These are phyloP conservation scores for Aspergillus fumigatiaffinis DNA, from an alignment of 2,329 filamentous ascomycete genomes.

Conservation along the genomic window DNA sequence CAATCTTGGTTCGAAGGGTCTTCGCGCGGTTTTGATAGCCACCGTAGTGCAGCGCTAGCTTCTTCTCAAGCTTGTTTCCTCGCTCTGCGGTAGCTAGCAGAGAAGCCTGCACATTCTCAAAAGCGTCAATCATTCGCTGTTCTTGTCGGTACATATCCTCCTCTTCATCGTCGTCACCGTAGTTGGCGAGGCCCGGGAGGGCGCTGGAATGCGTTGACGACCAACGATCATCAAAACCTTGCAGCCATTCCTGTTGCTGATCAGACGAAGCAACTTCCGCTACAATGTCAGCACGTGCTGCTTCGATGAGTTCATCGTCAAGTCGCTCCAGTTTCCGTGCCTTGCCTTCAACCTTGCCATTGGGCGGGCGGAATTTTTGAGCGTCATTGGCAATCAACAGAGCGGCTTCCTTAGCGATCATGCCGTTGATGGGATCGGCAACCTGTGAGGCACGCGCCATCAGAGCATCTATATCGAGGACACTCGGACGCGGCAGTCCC, in stretches of 20 bases:
- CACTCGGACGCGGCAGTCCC: constrained; percentile 70
- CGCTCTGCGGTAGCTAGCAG: constrained; percentile 72
- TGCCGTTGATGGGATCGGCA: constrained; percentile 60
- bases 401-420: constrained; percentile 74
- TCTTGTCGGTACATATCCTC: constrained; percentile 58
- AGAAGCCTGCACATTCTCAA: constrained; percentile 69
- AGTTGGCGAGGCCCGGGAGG: constrained; percentile 76
- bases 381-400: constrained; percentile 80
- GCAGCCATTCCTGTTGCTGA: constrained; percentile 47
- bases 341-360: constrained; percentile 60
- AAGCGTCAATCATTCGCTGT: constrained; percentile 62
- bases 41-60: constrained; percentile 78
- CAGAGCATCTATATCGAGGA: constrained; percentile 67
- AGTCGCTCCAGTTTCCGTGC: constrained; percentile 60
- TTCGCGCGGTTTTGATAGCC: constrained; percentile 87
- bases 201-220: constrained; percentile 45
- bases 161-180: constrained; percentile 72
- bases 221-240: constrained; percentile 51
- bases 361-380: constrained; percentile 66
- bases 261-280: constrained; percentile 58
- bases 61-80: constrained; percentile 88
- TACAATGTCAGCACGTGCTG: constrained; percentile 72
- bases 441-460: constrained; percentile 59
- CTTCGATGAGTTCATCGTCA: constrained; percentile 66
- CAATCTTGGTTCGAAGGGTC: constrained; percentile 73